phyloP scores from a whole-genome alignment of 306 rosid species.

The Begonia masoniana region DNA sequence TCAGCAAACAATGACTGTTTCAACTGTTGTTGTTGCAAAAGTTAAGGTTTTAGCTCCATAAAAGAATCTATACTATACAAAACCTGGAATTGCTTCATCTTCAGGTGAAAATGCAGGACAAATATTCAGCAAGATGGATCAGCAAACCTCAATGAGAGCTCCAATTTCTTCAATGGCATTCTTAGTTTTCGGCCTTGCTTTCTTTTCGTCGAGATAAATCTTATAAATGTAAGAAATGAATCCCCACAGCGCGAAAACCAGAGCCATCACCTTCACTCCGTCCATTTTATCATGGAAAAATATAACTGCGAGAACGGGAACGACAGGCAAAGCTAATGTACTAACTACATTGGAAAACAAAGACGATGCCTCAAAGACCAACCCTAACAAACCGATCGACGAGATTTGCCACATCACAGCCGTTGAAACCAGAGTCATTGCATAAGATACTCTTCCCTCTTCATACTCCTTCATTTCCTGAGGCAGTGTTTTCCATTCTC shows the following conservation, averaged over 20 bases:
- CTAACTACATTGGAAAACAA: slow-evolving; percentile 37
- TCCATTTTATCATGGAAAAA: slow-evolving; percentile 30
- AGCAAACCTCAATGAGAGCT: too few relatives aligned
- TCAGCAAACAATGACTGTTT: too few relatives aligned
- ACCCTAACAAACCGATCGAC: slow-evolving; percentile 22
- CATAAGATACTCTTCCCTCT: slow-evolving; percentile 19
- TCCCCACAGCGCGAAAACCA: slow-evolving; percentile 37
- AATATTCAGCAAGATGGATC: too few relatives aligned
- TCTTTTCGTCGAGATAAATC: slow-evolving; percentile 18
- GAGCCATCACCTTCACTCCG: slow-evolving; percentile 25
- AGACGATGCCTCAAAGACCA: slow-evolving; percentile 35
- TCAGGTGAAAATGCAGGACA: too few relatives aligned
- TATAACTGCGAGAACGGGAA: slow-evolving; percentile 29
- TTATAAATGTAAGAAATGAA: slow-evolving; percentile 34
- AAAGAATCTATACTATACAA: too few relatives aligned
- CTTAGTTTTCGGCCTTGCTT: neutral
- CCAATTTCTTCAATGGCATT: slow-evolving; percentile 6
- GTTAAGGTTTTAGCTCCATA: too few relatives aligned
- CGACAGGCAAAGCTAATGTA: slow-evolving; percentile 29
- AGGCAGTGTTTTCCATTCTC: slow-evolving; percentile 24
- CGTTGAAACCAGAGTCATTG: slow-evolving; percentile 20
- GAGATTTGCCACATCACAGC: slow-evolving; percentile 25
- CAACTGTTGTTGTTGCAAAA: too few relatives aligned
- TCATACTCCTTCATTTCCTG: slow-evolving; percentile 22
- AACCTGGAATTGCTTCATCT: too few relatives aligned